Evolutionary conservation across 2,329 filamentous ascomycete species (phyloP).

Genomic region (Botryotinia narcissicola): DNA sequence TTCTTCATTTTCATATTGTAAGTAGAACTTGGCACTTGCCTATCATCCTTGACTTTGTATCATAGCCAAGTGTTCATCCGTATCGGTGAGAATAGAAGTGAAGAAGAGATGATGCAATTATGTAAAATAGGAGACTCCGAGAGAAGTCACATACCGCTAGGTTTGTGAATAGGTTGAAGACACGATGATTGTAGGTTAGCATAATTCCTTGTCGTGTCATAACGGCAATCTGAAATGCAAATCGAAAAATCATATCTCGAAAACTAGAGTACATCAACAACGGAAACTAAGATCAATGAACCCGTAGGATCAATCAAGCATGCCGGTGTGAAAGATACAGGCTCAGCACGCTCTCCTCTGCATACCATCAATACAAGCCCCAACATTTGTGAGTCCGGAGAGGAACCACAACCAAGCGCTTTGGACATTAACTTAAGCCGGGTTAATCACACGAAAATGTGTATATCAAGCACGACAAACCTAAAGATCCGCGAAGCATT

Average conservation of each 20-base stretch:
- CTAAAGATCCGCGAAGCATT: background rate
- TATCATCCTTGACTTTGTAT: background rate
- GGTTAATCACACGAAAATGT: background rate
- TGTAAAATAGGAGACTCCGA: background rate
- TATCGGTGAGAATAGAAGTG: background rate
- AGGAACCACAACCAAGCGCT: background rate
- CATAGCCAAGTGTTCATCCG: background rate
- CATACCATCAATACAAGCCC: too few relatives aligned
- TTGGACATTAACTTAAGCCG: background rate
- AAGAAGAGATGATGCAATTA: background rate
- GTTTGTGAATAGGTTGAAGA: background rate
- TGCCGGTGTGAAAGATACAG: rapidly evolving
- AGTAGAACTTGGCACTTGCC: background rate
- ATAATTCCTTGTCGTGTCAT: background rate
- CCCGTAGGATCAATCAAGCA: background rate
- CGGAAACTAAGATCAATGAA: background rate
- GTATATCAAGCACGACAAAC: background rate
- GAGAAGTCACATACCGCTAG: background rate
- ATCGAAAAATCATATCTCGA: background rate
- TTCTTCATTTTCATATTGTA: background rate
- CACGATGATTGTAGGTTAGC: background rate
- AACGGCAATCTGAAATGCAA: background rate
- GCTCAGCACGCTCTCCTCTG: too few relatives aligned
- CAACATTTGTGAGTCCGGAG: background rate
- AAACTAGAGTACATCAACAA: background rate